Base-by-base conservation (phyloP, 2,329 filamentous ascomycete species). In the Paracoccidioides lutzii region DNA sequence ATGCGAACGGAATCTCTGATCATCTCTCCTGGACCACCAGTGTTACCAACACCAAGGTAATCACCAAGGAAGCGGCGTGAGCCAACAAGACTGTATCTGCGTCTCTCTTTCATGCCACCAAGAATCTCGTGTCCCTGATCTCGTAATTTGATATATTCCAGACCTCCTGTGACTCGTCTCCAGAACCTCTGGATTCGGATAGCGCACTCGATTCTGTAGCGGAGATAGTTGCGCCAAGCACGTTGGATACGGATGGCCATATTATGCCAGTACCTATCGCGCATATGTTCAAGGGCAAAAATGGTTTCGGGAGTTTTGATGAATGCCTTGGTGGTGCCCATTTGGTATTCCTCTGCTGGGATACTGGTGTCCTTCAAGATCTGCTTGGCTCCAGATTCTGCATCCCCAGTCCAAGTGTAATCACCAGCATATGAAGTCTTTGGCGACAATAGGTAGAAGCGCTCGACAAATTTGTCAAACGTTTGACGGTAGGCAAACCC, bases 241-340 rank as follows among this genome's bases (percentile, higher is more conserved):
- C 93, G 82, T 74, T 98, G 93, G 58, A 98, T 97, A 57, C 93
- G 83, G 58, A 91, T 95, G 3, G 93, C 93, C 93, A 98, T 97
- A 73, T 97, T 98, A 72, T 97, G 91, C 91, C 91, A 97, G 73
- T 97, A 98, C 56, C 88, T 81, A 69, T 98, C 93, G 67, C 93
- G 83, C 91, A 98, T 97, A 57, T 94, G 90, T 71, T 98, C 93
- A 9, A 98, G 77, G 2, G 93, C 93, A 67, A 98, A 98, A 1
- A 98, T 76, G 0, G 93, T 98, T 72, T 98, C 93, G 0, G 93
- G 93, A 0, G 93, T 90, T 73, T 98, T 97, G 76, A 98, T 95
- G 66, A 98, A 98, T 3, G 90, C 91, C 73, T 97, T 98, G 0
- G 88, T 91, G 4, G 93, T 87, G 73, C 93, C 93, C 79, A 98